Percentiles rank a stretch among this genome's conserved stretches.
Conservation (phyloP, 768 basidiomycete genomes). For the Mycena floridula region DNA sequence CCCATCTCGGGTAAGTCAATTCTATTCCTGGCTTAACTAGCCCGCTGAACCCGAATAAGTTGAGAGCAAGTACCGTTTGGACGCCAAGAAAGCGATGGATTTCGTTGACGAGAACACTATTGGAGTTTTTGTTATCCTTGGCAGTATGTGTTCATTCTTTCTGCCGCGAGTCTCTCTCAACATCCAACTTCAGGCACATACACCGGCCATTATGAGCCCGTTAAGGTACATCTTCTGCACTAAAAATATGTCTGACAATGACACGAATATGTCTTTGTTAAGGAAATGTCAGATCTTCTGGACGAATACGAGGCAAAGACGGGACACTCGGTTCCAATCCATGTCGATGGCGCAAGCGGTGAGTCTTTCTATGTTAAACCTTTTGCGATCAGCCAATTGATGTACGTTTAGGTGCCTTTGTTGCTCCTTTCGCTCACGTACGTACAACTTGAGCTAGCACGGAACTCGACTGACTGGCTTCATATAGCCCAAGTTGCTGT, state of each 20-base stretch:
- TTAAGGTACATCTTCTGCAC: constrained; percentile 34
- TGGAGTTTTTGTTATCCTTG: constrained; percentile 52
- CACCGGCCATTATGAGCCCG: too few relatives aligned
- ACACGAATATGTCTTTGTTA: constrained; percentile 81
- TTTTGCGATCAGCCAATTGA: constrained; percentile 34
- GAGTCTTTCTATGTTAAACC: constrained; percentile 36
- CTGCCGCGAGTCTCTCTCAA: constrained; percentile 36
- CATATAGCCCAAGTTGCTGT: constrained; percentile 50
- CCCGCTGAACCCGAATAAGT: too few relatives aligned
- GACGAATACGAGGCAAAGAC: constrained; percentile 60
- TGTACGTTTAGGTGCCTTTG: constrained; percentile 61
- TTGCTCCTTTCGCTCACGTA: constrained; percentile 54
- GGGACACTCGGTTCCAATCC: constrained; percentile 57
- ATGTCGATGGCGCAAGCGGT: constrained; percentile 48
- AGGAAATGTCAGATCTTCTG: constrained; percentile 73
- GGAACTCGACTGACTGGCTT: constrained; percentile 35
- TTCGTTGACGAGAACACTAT: constrained; percentile 72
- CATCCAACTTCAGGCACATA: constrained; percentile 48
- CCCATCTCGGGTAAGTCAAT: constrained; percentile 45
- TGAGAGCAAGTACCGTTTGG: constrained; percentile 49
- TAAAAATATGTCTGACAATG: constrained; percentile 20
- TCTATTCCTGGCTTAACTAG: too few relatives aligned
- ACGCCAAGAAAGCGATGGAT: constrained; percentile 57
- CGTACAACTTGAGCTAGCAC: constrained; percentile 7
- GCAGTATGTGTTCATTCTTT: constrained; percentile 21